Evolutionary conservation across 106 monocot genomes (phyloP), one percentile per base, ranked within the genome.

Genomic region (Triglochin maritima): DNA sequence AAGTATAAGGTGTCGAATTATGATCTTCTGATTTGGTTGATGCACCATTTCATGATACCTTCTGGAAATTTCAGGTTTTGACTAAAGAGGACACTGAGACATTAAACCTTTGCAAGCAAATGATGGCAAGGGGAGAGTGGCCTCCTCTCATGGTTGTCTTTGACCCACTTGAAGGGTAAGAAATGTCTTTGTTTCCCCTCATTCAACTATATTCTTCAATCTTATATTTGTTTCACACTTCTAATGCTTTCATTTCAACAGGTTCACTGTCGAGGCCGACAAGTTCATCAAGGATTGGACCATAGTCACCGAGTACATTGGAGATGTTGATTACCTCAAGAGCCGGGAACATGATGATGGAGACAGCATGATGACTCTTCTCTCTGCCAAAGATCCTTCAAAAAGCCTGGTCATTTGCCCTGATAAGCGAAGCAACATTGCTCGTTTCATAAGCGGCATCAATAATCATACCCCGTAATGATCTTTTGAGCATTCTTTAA

Each of bases 321-420:
- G 92, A 14, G 98, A 99, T 46, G 98, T 98, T 8, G 92, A 99
- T 77, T 99, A 79, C 78, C 69, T 99, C 63, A 72, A 65, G 46
- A 86, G 84, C 61, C 72, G 98, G 47, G 84, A 92, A 68, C 70
- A 88, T 49, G 81, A 92, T 53, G 92, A 92, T 49, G 86, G 86
- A 11, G 98, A 99, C 65, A 99, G 92, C 76, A 89, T 99, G 98
- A 99, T 99, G 92, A 99, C 92, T 12, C 64, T 99, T 7, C 65
- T 99, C 2, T 84, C 82, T 0, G 86, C 86, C 0, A 74, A 75
- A 5, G 71, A 86, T 46, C 77, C 80, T 7, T 77, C 86, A 10
- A 82, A 42, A 48, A 99, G 98, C 63, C 86, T 99, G 4, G 92
- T 99, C 2, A 92, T 99, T 11, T 99, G 98, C 71, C 98, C 92